A percentile compares a stretch with the other conserved stretches of the same genome.
These are phyloP conservation scores for Collybia sordida DNA, from an alignment of 768 basidiomycete genomes.

Conservation along the genomic window DNA sequence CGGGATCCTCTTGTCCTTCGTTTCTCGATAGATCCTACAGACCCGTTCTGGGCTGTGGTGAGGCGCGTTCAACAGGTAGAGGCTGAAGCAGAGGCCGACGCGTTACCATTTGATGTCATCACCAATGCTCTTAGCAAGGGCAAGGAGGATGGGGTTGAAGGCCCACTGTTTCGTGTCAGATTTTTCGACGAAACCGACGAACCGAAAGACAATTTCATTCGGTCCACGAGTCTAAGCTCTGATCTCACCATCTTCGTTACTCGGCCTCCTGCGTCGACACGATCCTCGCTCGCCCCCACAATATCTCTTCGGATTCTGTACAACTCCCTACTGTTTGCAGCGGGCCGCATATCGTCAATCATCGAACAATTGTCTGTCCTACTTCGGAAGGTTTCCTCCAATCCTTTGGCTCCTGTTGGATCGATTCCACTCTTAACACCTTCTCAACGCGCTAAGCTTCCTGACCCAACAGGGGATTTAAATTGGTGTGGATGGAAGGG, in stretches of 20 bases:
- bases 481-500: constrained; percentile 99
- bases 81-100: constrained; percentile 77
- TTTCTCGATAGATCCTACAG: constrained; percentile 76
- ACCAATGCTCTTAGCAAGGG: constrained; percentile 65
- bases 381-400: constrained; percentile 65
- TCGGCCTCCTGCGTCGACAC: constrained; percentile 63
- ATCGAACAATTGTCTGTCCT: constrained; percentile 85
- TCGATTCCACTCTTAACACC: constrained; percentile 79
- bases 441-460: constrained; percentile 66
- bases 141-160: constrained; percentile 58
- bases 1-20: constrained; percentile 83
- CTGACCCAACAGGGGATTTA: constrained; percentile 83
- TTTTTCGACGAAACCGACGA: constrained; percentile 93
- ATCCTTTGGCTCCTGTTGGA: constrained; percentile 71
- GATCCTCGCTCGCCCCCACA: constrained; percentile 67
- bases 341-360: constrained; percentile 71
- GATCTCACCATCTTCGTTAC: constrained; percentile 92
- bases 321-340: constrained; percentile 92
- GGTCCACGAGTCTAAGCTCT: constrained; percentile 80
- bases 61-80: constrained; percentile 84
- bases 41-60: constrained; percentile 89
- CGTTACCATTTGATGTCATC: constrained; percentile 78
- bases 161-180: constrained; percentile 88
- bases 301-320: constrained; percentile 85
- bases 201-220: constrained; percentile 70